Evolutionary conservation across 2,329 filamentous ascomycete species (phyloP).

Genomic region (Simplicillium aogashimaense): DNA sequence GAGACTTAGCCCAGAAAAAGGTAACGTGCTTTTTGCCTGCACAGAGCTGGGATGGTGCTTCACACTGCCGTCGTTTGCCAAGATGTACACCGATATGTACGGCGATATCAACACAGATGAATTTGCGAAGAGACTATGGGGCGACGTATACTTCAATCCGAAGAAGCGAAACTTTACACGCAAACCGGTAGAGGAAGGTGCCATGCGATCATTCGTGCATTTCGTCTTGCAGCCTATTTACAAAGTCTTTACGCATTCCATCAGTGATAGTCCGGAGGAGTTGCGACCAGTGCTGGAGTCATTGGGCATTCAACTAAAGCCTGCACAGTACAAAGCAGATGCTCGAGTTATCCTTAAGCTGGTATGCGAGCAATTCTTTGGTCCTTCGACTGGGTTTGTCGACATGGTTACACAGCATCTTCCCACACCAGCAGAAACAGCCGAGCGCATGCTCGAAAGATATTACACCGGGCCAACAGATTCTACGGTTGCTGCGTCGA

Average conservation of each 20-base stretch:
- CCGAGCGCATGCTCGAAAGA: slow-evolving; percentile 64
- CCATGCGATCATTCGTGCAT: slow-evolving; percentile 82
- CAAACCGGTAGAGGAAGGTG: slow-evolving; percentile 70
- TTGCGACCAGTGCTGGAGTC: slow-evolving; percentile 68
- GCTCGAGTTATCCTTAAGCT: slow-evolving; percentile 80
- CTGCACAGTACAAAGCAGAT: slow-evolving; percentile 83
- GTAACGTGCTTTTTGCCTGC: slow-evolving; percentile 95
- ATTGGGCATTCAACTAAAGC: slow-evolving; percentile 79
- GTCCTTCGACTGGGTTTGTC: slow-evolving; percentile 78
- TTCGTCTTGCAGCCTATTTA: slow-evolving; percentile 96
- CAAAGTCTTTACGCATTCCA: slow-evolving; percentile 91
- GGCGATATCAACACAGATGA: slow-evolving; percentile 72
- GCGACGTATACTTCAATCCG: slow-evolving; percentile 94
- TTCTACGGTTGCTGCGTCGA: slow-evolving; percentile 67
- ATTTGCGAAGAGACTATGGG: slow-evolving; percentile 82
- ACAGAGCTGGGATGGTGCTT: slow-evolving; percentile 95
- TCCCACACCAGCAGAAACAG: slow-evolving; percentile 74
- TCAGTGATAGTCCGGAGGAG: slow-evolving; percentile 81
- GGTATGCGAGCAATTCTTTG: slow-evolving; percentile 94
- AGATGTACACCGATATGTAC: slow-evolving; percentile 90
- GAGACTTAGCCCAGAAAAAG: slow-evolving; percentile 87
- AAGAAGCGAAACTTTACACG: slow-evolving; percentile 83
- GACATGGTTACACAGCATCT: slow-evolving; percentile 91
- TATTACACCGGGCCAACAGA: slow-evolving; percentile 91
- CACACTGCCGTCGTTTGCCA: slow-evolving; percentile 84